Evolutionary conservation across 768 basidiomycete genomes (phyloP), one percentile per base, ranked within the genome.

Genomic region (Agrocybe chaxingu): DNA sequence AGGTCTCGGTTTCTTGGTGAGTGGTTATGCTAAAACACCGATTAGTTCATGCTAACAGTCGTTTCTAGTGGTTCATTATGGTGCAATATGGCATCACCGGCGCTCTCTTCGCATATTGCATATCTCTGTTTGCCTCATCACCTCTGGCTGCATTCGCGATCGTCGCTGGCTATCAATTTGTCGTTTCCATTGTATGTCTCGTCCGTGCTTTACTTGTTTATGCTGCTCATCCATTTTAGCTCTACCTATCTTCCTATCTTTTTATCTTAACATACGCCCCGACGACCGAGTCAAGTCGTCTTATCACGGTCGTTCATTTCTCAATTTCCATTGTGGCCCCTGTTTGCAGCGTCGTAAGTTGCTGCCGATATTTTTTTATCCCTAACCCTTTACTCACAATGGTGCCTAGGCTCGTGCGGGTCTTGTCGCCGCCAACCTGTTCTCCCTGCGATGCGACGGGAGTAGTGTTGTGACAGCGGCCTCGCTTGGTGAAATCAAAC

Each of bases 401-500:
- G 9, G 41, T 34, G 6, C 36, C n/a, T 50, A 88, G 87, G 63
- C 80, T 37, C 77, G 89, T 38, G 81, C 87, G 0, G 78, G 79
- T 3, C 74, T 92, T 13, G 79, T 92, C n/a, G 87, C 89, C 0
- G 74, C 87, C 55, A 90, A 91, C 59, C 65, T 89, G 3, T 92
- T 91, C 66, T 83, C 82, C 9, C 69, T 91, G 3, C 77, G 89
- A 3, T 90, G 89, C 58, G 67, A 82, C 50, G 84, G 84, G 7
- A 65, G 71, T 3, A 71, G 68, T 12, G 63, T 70, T 1, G 74
- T 82, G 24, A 75, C 75, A 0, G 53, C 75, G 0, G 57, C 73
- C 0, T 76, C 80, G 1, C 66, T 82, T 51, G 80, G 81, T 7
- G 57, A 66, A 30, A 79, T 92, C 51, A 67, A 70, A 49, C 75